Conservation (phyloP, 2,329 filamentous ascomycete species). For the Hymenoscyphus infarciens region DNA sequence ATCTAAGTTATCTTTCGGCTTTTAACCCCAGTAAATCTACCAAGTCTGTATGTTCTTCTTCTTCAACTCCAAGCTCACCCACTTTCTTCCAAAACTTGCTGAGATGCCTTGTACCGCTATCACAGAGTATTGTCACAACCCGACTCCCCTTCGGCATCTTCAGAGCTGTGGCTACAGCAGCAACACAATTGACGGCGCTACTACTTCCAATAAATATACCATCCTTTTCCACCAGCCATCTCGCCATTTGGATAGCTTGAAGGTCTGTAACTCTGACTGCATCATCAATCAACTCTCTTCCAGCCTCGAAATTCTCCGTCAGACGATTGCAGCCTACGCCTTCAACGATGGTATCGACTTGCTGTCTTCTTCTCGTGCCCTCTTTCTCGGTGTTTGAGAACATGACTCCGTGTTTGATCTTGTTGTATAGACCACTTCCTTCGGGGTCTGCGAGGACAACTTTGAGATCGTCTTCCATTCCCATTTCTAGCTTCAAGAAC, state of each 20-base stretch:
- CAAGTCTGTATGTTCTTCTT: slow-evolving; percentile 47
- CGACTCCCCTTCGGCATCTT: slow-evolving; percentile 56
- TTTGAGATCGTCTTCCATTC: slow-evolving; percentile 42
- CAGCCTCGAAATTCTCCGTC: slow-evolving; percentile 90
- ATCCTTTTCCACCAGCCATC: slow-evolving; percentile 93
- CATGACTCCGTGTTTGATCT: slow-evolving; percentile 91
- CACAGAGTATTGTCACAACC: slow-evolving; percentile 81
- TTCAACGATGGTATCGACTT: slow-evolving; percentile 95
- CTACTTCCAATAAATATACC: slow-evolving; percentile 93
- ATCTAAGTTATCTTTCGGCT: slow-evolving; percentile 9
- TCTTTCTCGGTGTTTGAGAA: slow-evolving; percentile 86
- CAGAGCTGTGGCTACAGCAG: slow-evolving; percentile 66
- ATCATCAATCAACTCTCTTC: slow-evolving; percentile 82
- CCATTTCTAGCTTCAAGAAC: slow-evolving; percentile 67
- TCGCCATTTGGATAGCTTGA: slow-evolving; percentile 90
- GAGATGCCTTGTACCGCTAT: slow-evolving; percentile 76
- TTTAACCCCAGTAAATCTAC: slow-evolving; percentile 49
- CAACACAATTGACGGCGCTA: slow-evolving; percentile 93
- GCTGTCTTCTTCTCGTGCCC: slow-evolving; percentile 81
- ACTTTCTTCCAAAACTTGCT: slow-evolving; percentile 82
- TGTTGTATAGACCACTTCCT: slow-evolving; percentile 89
- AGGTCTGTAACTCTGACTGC: slow-evolving; percentile 83
- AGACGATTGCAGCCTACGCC: slow-evolving; percentile 92
- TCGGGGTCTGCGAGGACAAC: slow-evolving; percentile 90
- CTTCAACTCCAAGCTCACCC: slow-evolving; percentile 64